Evolutionary conservation across 805 yeast genomes (phyloP).

Genomic region (Wickerhamiella hasegawae): DNA sequence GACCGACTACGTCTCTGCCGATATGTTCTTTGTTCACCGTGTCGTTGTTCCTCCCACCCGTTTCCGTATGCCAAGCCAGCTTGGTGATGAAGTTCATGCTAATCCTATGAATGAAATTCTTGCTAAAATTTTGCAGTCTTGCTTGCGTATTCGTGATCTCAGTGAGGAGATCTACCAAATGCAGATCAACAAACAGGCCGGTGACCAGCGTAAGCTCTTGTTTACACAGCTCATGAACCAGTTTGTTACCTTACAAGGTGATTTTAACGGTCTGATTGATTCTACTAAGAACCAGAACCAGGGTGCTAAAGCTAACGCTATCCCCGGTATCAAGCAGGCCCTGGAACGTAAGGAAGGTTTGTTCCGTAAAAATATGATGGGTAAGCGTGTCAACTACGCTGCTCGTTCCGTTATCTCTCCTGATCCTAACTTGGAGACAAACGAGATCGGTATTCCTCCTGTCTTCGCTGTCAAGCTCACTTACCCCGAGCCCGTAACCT

Average conservation of each 20-base stretch:
- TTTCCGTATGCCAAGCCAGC: slow-evolving; percentile 88
- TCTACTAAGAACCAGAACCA: slow-evolving; percentile 73
- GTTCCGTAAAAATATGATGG: slow-evolving; percentile 99
- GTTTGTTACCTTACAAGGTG: slow-evolving; percentile 87
- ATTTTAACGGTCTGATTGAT: slow-evolving; percentile 86
- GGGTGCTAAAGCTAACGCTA: slow-evolving; percentile 50
- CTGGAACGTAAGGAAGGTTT: slow-evolving; percentile 96
- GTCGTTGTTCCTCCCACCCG: slow-evolving; percentile 92
- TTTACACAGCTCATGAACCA: slow-evolving; percentile 90
- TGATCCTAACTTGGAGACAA: slow-evolving; percentile 94
- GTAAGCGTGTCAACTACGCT: slow-evolving; percentile 97
- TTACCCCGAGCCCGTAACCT: slow-evolving; percentile 95
- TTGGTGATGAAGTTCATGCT: slow-evolving; percentile 94
- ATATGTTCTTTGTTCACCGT: slow-evolving; percentile 77
- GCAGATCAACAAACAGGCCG: slow-evolving; percentile 41
- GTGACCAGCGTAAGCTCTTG: slow-evolving; percentile 53
- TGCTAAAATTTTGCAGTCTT: slow-evolving; percentile 62
- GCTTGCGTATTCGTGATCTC: slow-evolving; percentile 70
- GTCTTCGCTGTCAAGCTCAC: slow-evolving; percentile 92
- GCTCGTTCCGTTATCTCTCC: slow-evolving; percentile 99
- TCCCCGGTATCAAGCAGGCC: slow-evolving; percentile 95
- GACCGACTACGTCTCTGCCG: slow-evolving; percentile 39
- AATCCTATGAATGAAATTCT: slow-evolving; percentile 82
- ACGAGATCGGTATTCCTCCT: slow-evolving; percentile 97
- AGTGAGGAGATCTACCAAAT: slow-evolving; percentile 62